phyloP scores from a whole-genome alignment of 192 early-diverging fungal species.

The Backusella psychrophila region DNA sequence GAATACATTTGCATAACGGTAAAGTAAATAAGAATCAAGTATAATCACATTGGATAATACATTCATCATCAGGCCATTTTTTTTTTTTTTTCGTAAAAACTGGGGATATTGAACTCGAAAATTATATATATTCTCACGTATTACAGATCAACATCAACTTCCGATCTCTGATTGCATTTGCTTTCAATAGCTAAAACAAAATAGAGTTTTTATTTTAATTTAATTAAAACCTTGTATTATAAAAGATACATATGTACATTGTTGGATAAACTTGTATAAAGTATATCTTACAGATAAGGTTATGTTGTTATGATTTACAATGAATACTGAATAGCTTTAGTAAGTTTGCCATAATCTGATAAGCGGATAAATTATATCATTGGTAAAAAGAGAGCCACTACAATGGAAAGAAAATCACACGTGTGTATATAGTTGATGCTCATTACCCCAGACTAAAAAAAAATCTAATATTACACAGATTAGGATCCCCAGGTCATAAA shows the following conservation, averaged over 20 bases:
- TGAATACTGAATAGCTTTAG: not conserved
- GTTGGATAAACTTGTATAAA: not conserved
- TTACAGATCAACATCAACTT: not conserved
- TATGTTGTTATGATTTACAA: not conserved
- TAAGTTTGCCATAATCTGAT: not conserved
- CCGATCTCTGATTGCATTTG: not conserved
- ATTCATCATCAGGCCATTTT: not conserved
- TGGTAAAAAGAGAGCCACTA: not conserved
- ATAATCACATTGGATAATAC: not conserved
- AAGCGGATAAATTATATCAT: not conserved
- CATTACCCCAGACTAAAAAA: not conserved
- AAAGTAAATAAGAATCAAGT: not conserved
- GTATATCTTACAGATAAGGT: not conserved
- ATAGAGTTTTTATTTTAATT: not conserved
- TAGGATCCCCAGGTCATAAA: not conserved
- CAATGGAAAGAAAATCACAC: not conserved
- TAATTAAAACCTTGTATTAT: not conserved
- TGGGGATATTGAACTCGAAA: not conserved
- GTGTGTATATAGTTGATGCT: not conserved
- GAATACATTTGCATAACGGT: not conserved
- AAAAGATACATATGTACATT: not conserved
- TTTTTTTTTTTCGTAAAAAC: not conserved
- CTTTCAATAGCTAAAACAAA: not conserved
- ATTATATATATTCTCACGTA: not conserved
- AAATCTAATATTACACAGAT: not conserved